Base-by-base conservation (phyloP, 179 eudicot genomes). In the Silene noctiflora region DNA sequence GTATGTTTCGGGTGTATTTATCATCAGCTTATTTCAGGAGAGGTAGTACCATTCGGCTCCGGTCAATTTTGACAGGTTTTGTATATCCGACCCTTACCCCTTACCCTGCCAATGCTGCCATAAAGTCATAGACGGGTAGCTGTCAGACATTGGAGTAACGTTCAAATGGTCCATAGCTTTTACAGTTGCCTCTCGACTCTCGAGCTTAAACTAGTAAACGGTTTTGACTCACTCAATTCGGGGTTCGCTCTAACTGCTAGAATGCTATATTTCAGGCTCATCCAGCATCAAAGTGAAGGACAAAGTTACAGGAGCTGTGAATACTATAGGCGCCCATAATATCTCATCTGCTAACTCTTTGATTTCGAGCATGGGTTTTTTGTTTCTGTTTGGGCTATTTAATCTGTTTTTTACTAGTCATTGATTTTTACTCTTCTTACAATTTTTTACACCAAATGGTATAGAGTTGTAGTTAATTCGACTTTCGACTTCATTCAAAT, bases 251-350 rank as follows among this genome's bases (percentile, higher is more conserved):
- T 27, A 62, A 73, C 75, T 27, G 31, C 3, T 24, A 0, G 13
- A 48, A 13, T 62, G 77, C 33, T 9, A 25, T 20, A 11, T 35
- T 71, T 77, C 89, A 91, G 96, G 96, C 74, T 88, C 96, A 61
- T 83, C 91, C 0, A 87, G 87, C 84, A 86, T 90, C 79, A 90
- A 90, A 81, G 86, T 92, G 76, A 90, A 83, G 82, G 97, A 89
- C 71, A 79, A 59, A 6, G 72, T 64, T 59, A 67, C 89, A 21
- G 89, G 87, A 69, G 64, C 78, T 1, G 89, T 81, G 79, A 84
- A 78, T 73, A 71, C 83, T 14, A 82, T 89, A 64, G 83, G 87
- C 51, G 81, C 86, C 46, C 90, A 90, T 44, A 66, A 85, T 55
- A 68, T 92, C 22, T 78, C 89, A 4, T 68, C 89, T 14, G 84